Conservation (phyloP, 2,329 filamentous ascomycete genomes). For the Aspergillus intermedius region DNA sequence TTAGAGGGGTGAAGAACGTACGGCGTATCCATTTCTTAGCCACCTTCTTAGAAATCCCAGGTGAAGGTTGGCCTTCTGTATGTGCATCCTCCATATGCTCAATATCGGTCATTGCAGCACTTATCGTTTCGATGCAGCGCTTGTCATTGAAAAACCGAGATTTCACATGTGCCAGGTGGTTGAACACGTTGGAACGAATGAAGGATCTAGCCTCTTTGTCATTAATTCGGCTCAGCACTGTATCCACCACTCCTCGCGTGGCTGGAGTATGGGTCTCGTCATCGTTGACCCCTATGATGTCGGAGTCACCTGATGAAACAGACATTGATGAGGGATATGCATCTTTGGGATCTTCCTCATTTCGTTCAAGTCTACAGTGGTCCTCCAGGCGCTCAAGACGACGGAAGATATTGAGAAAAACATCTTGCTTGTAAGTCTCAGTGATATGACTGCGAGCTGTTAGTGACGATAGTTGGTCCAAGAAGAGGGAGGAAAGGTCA, state of each 20-base stretch:
- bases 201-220: too few relatives aligned
- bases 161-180: too few relatives aligned
- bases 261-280: background rate
- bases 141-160: too few relatives aligned
- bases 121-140: too few relatives aligned
- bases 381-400: slow-evolving; percentile 12
- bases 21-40: slow-evolving; percentile 5
- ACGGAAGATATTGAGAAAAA: slow-evolving; percentile 7
- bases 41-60: slow-evolving; percentile 2
- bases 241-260: too few relatives aligned
- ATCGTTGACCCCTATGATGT: background rate
- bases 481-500: background rate
- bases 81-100: too few relatives aligned
- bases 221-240: too few relatives aligned
- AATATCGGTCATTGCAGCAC: too few relatives aligned
- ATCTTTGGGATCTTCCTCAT: background rate
- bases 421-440: slow-evolving; percentile 2
- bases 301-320: background rate
- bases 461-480: background rate
- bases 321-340: slow-evolving; percentile 2
- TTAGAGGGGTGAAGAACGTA: background rate
- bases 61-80: too few relatives aligned
- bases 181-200: too few relatives aligned
- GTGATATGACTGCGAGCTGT: background rate
- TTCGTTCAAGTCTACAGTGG: slow-evolving; percentile 3